Evolutionary conservation across 2,329 filamentous ascomycete species (phyloP).

Genomic region (Epichloe gansuensis): DNA sequence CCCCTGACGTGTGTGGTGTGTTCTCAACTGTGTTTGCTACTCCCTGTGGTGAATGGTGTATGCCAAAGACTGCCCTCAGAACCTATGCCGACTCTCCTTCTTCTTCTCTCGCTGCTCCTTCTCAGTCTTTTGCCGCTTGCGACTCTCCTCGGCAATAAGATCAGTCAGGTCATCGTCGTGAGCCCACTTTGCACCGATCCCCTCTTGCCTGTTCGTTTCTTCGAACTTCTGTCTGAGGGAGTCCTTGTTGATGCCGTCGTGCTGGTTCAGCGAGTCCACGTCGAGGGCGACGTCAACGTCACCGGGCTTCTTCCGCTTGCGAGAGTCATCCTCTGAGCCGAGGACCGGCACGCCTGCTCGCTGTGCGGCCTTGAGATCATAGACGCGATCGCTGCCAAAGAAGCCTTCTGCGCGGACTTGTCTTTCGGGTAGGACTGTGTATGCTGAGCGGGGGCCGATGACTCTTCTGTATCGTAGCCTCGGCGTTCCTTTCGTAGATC

Average conservation of each 20-base stretch:
- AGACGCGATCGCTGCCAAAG: constrained; percentile 89
- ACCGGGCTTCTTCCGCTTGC: constrained; percentile 90
- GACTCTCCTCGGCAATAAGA: constrained; percentile 89
- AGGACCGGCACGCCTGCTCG: constrained; percentile 56
- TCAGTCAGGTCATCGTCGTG: constrained; percentile 82
- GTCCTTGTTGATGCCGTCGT: constrained; percentile 74
- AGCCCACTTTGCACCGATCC: constrained; percentile 55
- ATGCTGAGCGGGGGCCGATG: constrained; percentile 62
- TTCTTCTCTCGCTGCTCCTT: constrained; percentile 62
- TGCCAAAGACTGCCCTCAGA: constrained; percentile 17
- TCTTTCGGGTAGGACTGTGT: constrained; percentile 81
- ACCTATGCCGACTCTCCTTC: constrained; percentile 42
- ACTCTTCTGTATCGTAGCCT: constrained; percentile 80
- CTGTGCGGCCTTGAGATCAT: constrained; percentile 57
- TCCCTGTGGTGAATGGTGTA: too few species aligned
- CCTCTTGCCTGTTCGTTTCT: constrained; percentile 52
- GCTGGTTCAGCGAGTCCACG: constrained; percentile 61
- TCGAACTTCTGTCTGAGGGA: constrained; percentile 74
- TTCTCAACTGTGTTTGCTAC: too few species aligned
- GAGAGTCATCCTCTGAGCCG: constrained; percentile 62
- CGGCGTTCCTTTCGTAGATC: constrained; percentile 74
- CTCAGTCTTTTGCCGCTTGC: constrained; percentile 82
- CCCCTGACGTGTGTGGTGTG: too few species aligned
- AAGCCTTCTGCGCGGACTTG: constrained; percentile 80
- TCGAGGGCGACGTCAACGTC: constrained; percentile 91